Percentiles rank a stretch among this genome's conserved stretches.
Conservation (phyloP, 495 filamentous ascomycete species). For the Cudoniella acicularis region DNA sequence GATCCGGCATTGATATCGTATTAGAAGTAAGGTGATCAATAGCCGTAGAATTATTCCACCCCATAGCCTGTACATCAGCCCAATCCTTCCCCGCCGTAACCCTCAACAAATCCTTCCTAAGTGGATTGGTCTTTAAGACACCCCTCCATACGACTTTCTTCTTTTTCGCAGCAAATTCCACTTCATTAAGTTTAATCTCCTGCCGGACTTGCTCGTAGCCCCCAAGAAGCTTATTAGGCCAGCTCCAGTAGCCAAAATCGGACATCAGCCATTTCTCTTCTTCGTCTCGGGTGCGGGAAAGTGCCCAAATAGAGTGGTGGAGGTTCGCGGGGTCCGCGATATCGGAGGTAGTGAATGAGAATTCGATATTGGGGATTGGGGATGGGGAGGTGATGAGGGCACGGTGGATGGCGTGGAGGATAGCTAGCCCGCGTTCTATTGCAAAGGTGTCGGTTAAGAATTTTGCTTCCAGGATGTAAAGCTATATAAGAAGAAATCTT, state of each 20-base stretch:
- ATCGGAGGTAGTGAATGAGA: slow-evolving; percentile 56
- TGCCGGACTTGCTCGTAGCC: slow-evolving; percentile 45
- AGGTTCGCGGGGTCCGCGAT: slow-evolving; percentile 27
- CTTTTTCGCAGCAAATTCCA: slow-evolving; percentile 41
- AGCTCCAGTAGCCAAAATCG: slow-evolving; percentile 65
- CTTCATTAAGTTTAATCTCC: slow-evolving; percentile 37
- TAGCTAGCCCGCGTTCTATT: slow-evolving; percentile 3
- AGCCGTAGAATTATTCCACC: not conserved
- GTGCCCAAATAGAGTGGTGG: slow-evolving; percentile 44
- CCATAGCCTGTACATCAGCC: slow-evolving; percentile 12
- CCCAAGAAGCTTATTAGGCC: slow-evolving; percentile 43
- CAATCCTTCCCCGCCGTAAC: slow-evolving; percentile 4
- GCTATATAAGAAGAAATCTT: slow-evolving; percentile 1
- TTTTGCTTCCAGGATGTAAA: slow-evolving; percentile 6
- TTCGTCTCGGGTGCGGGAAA: slow-evolving; percentile 40
- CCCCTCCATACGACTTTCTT: slow-evolving; percentile 61
- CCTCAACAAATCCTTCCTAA: slow-evolving; percentile 29
- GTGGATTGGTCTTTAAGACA: slow-evolving; percentile 6
- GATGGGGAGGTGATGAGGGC: slow-evolving; percentile 40
- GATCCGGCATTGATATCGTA: slow-evolving; percentile 32
- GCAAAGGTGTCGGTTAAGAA: not conserved
- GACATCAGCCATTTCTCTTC: slow-evolving; percentile 60
- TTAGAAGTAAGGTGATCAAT: slow-evolving; percentile 42
- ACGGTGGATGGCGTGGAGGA: slow-evolving; percentile 29
- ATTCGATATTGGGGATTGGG: slow-evolving; percentile 56